A percentile compares a stretch with the other conserved stretches of the same genome.
Conservation (phyloP, 2,329 filamentous ascomycete genomes). For the Xylaria sp. region DNA sequence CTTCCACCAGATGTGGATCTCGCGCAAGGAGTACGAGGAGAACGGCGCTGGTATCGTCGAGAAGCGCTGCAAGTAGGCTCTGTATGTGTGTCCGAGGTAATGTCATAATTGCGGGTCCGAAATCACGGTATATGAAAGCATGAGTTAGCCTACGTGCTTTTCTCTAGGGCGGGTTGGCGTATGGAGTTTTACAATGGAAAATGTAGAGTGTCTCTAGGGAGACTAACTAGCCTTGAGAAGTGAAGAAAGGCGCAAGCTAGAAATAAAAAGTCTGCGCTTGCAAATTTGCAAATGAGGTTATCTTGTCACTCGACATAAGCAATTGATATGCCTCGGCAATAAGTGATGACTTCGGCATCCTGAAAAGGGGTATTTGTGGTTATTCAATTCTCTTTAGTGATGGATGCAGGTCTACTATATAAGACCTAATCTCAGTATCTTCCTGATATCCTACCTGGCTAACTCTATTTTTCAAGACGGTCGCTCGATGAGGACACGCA, state of each 20-base stretch:
- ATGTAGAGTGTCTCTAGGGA: slow-evolving; percentile 31
- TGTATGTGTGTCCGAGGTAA: slow-evolving; percentile 16
- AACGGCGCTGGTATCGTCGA: slow-evolving; percentile 90
- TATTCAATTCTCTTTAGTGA: background rate
- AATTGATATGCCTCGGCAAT: background rate
- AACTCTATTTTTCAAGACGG: background rate
- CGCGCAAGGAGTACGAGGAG: slow-evolving; percentile 96
- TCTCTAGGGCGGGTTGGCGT: slow-evolving; percentile 30
- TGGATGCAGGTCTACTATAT: background rate
- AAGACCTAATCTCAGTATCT: background rate
- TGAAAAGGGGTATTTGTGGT: background rate
- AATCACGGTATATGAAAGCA: slow-evolving; percentile 30
- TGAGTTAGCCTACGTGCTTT: slow-evolving; percentile 13
- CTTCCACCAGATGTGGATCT: slow-evolving; percentile 99
- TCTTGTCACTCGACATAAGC: slow-evolving; percentile 1
- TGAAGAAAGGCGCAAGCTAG: background rate
- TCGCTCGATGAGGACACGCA: background rate
- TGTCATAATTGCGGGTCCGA: slow-evolving; percentile 18
- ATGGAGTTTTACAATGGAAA: slow-evolving; percentile 39
- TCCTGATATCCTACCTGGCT: background rate
- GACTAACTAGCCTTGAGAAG: background rate
- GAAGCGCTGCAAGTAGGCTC: slow-evolving; percentile 86
- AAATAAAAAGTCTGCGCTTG: background rate
- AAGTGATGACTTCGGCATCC: background rate
- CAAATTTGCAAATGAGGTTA: slow-evolving; percentile 4